Evolutionary conservation across 2,329 filamentous ascomycete genomes (phyloP).

Genomic region (Gremmenia infestans): DNA sequence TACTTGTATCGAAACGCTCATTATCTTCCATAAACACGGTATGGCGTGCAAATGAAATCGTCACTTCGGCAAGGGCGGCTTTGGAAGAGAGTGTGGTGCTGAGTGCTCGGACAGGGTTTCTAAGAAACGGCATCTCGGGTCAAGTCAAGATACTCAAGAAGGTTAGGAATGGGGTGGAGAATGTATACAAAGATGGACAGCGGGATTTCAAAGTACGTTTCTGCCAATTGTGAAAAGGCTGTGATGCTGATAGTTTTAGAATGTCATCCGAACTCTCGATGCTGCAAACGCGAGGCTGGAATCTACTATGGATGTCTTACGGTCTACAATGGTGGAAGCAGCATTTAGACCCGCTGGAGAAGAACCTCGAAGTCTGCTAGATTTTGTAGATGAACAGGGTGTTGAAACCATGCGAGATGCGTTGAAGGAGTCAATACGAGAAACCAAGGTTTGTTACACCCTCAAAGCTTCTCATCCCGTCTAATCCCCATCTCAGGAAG

Average conservation of each 20-base stretch:
- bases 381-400: conserved; percentile 70
- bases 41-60: conserved; percentile 80
- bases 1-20: conserved; percentile 82
- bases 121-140: conserved; percentile 56
- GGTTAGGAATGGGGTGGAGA: conserved; percentile 47
- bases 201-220: conserved; percentile 47
- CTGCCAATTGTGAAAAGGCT: background rate
- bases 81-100: conserved; percentile 76
- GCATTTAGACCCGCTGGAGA: conserved; percentile 56
- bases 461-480: conserved; percentile 4
- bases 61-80: conserved; percentile 67
- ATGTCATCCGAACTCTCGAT: conserved; percentile 61
- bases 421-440: conserved; percentile 65
- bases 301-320: conserved; percentile 60
- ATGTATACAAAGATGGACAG: conserved; percentile 53
- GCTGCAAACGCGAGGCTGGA: conserved; percentile 59
- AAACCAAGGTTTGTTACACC: conserved; percentile 52
- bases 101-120: conserved; percentile 62
- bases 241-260: conserved; percentile 28
- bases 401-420: conserved; percentile 61
- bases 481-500: conserved; percentile 37
- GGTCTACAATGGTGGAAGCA: conserved; percentile 58
- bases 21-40: conserved; percentile 79
- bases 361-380: conserved; percentile 58
- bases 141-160: conserved; percentile 49